These are phyloP conservation scores for Candida endomychidarum DNA, from an alignment of 805 yeast genomes.

Conservation along the genomic window DNA sequence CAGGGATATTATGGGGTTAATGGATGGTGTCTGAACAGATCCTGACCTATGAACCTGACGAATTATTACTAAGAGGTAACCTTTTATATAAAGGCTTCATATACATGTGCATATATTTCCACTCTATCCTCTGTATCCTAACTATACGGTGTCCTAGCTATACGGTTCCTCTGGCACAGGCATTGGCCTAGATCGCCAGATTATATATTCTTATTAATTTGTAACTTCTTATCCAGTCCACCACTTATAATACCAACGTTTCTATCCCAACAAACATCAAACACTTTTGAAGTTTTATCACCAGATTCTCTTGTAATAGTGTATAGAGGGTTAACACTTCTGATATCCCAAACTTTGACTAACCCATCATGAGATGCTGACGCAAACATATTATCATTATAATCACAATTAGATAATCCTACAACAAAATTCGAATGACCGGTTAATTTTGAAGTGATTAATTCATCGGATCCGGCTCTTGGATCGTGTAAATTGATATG, in stretches of 20 bases:
- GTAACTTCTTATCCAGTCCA: constrained; percentile 91
- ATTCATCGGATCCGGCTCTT: constrained; percentile 65
- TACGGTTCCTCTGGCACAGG: no score
- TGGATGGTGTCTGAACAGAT: constrained; percentile 50
- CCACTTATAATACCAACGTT: constrained; percentile 86
- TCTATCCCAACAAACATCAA: constrained; percentile 81
- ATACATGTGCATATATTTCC: no score
- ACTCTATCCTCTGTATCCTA: no score
- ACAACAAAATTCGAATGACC: constrained; percentile 95
- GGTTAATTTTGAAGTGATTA: constrained; percentile 56
- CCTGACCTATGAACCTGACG: neutral
- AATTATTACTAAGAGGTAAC: no score
- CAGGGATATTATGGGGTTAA: constrained; percentile 74
- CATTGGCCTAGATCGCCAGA: no score
- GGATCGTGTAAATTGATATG: constrained; percentile 95
- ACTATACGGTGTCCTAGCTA: no score
- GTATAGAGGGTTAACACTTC: constrained; percentile 80
- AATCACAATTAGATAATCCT: constrained; percentile 70
- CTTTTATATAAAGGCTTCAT: no score
- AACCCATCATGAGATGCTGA: constrained; percentile 98
- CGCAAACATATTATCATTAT: constrained; percentile 75
- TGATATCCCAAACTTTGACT: constrained; percentile 91
- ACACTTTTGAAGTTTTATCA: constrained; percentile 59
- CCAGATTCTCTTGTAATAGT: constrained; percentile 67
- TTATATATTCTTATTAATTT: constrained; percentile 58